Evolutionary conservation across 192 early-diverging fungal genomes (phyloP), one percentile per base, ranked within the genome.

Genomic region (Linnemannia schmuckeri): DNA sequence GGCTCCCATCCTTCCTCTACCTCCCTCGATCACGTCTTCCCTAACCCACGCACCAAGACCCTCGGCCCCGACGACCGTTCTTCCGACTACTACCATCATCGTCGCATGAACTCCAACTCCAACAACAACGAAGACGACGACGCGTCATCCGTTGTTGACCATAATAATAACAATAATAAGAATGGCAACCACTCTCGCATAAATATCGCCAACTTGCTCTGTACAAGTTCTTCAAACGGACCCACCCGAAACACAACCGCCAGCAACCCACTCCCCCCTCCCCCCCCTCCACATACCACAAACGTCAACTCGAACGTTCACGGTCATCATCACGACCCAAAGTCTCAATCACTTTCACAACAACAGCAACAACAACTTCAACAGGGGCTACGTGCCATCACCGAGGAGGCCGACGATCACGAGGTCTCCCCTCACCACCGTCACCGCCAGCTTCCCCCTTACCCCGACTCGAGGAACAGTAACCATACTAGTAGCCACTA

Each of bases 201-300:
- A 12, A 61, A 80, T 24, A 80, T 86, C 72, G 75, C 83, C 3
- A 86, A 80, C 61, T 71, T 86, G 17, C 83, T 86, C 46, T 80
- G 83, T 37, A 63, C 61, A 35, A 33, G 30, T 61, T 4, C 61
- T 66, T 71, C 52, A 6, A 72, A 54, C 10, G 73, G 52, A 40
- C n/a, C 54, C 33, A 40, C 42, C 35, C 72, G 33, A 17, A 40
- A 40, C 40, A 47, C 54, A 27, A 54, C 33, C 37, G 37, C 46
- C 13, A 37, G 20, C 49, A 52, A 52, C 49, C 18, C 49, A 18
- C 49, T 52, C 49, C 49, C 49, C 49, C 49, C 47, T 18, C 49
- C 54, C 69, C 57, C 61, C 42, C 70, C 80, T 9, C 17, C 33
- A 41, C 55, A 81, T 27, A 41, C 22, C 37, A 70, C 30, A 4